Evolutionary conservation across 2,329 filamentous ascomycete genomes (phyloP).

Genomic region (Verticillium dahliae): DNA sequence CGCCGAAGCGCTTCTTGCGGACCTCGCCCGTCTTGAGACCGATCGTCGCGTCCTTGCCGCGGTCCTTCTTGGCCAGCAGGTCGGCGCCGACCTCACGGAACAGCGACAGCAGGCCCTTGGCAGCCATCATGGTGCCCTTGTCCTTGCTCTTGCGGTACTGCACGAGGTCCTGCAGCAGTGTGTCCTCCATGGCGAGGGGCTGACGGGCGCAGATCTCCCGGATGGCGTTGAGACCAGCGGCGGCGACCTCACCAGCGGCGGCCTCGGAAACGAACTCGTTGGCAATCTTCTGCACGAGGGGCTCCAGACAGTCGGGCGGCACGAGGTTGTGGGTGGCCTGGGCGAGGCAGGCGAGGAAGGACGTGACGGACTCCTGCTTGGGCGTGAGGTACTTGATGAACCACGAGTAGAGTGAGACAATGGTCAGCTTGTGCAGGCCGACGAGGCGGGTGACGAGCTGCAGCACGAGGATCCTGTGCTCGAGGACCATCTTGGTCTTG

Average conservation of each 20-base stretch:
- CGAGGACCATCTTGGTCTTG: slow-evolving; percentile 77
- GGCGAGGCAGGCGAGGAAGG: slow-evolving; percentile 85
- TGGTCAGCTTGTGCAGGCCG: slow-evolving; percentile 84
- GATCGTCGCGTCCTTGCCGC: slow-evolving; percentile 87
- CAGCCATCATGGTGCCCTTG: slow-evolving; percentile 98
- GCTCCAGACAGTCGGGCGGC: slow-evolving; percentile 86
- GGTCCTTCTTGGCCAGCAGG: slow-evolving; percentile 80
- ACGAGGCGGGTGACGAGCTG: slow-evolving; percentile 88
- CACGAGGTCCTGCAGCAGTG: slow-evolving; percentile 89
- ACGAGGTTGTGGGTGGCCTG: slow-evolving; percentile 89
- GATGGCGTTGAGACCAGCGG: slow-evolving; percentile 89
- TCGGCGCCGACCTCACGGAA: slow-evolving; percentile 90
- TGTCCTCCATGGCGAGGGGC: slow-evolving; percentile 93
- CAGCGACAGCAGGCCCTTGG: slow-evolving; percentile 81
- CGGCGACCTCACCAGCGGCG: slow-evolving; percentile 80
- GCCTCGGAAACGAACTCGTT: slow-evolving; percentile 98
- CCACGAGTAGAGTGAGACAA: slow-evolving; percentile 91
- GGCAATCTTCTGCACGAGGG: slow-evolving; percentile 87
- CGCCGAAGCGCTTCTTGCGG: slow-evolving; percentile 74
- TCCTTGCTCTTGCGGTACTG: slow-evolving; percentile 97
- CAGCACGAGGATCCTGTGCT: slow-evolving; percentile 83
- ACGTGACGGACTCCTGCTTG: slow-evolving; percentile 82
- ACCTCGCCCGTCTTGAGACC: slow-evolving; percentile 69
- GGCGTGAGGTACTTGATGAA: slow-evolving; percentile 90
- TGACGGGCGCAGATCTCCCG: slow-evolving; percentile 90